Evolutionary conservation across 2,329 filamentous ascomycete genomes (phyloP).

Genomic region (Penicillium psychrosexuale): DNA sequence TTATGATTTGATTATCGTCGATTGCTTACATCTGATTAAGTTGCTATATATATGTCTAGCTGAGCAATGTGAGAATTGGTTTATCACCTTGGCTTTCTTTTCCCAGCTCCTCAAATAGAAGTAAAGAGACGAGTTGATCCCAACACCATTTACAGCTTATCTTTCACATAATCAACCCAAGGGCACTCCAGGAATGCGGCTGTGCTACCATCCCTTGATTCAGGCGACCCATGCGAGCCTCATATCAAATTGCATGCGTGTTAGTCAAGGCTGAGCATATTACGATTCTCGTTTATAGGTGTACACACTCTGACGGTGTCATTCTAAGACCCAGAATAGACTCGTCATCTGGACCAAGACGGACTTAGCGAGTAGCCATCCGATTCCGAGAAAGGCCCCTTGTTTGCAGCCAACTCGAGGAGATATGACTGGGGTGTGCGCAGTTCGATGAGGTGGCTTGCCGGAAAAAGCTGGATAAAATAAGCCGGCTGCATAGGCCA

Average conservation of each 20-base stretch:
- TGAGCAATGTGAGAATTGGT: background rate
- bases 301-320: background rate
- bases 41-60: background rate
- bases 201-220: slow-evolving; percentile 4
- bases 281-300: slow-evolving; percentile 1
- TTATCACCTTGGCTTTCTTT: no score
- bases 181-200: background rate
- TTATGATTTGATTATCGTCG: slow-evolving; percentile 8
- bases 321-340: background rate
- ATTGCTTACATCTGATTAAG: slow-evolving; percentile 8
- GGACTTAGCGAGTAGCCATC: background rate
- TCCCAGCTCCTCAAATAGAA: background rate
- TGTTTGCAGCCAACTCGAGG: background rate
- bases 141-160: background rate
- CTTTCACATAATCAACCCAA: background rate
- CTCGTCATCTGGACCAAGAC: background rate
- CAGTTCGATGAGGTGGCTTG: background rate
- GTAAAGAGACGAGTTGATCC: background rate
- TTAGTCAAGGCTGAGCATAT: background rate
- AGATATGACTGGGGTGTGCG: background rate
- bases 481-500: background rate
- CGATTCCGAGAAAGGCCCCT: background rate
- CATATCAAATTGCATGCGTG: background rate
- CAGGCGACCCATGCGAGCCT: background rate
- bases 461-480: background rate